These are phyloP conservation scores for Delonix regia DNA, from an alignment of 306 rosid genomes.

Conservation along the genomic window DNA sequence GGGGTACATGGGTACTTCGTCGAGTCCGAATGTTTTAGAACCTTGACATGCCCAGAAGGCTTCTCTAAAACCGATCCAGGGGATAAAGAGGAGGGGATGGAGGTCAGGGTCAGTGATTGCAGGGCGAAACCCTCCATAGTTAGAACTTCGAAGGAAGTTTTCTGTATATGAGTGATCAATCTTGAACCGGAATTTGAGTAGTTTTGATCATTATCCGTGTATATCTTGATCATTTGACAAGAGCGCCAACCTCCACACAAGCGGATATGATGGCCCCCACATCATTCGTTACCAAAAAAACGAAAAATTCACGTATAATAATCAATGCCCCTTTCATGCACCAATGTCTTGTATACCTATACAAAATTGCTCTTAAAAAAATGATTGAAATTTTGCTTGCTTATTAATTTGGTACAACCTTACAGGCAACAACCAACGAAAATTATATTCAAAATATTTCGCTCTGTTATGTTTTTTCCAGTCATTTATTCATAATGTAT, in stretches of 20 bases:
- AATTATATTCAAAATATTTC: too few relatives aligned
- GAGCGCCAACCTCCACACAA: slow-evolving; percentile 42
- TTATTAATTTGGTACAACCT: too few relatives aligned
- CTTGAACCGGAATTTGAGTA: neutral
- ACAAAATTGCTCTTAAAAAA: too few relatives aligned
- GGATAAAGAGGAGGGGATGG: slow-evolving; percentile 56
- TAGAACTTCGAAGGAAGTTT: slow-evolving; percentile 1
- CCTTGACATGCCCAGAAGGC: slow-evolving; percentile 40
- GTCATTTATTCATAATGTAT: too few relatives aligned
- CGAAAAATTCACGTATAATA: too few relatives aligned
- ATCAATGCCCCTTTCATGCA: too few relatives aligned
- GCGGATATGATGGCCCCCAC: slow-evolving; percentile 84
- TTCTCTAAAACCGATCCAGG: slow-evolving; percentile 41
- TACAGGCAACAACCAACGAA: too few relatives aligned
- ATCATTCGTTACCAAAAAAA: neutral
- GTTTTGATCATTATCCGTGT: slow-evolving; percentile 41
- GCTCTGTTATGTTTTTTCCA: too few relatives aligned
- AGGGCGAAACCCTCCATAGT: slow-evolving; percentile 73
- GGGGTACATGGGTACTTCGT: slow-evolving; percentile 39
- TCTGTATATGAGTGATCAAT: neutral
- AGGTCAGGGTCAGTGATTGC: slow-evolving; percentile 55
- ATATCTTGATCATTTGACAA: slow-evolving; percentile 42
- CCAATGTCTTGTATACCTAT: too few relatives aligned
- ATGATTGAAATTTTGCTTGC: too few relatives aligned
- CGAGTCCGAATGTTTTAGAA: slow-evolving; percentile 51